These are phyloP conservation scores for Datura wrightii DNA, from an alignment of 257 asterid genomes.

Conservation along the genomic window DNA sequence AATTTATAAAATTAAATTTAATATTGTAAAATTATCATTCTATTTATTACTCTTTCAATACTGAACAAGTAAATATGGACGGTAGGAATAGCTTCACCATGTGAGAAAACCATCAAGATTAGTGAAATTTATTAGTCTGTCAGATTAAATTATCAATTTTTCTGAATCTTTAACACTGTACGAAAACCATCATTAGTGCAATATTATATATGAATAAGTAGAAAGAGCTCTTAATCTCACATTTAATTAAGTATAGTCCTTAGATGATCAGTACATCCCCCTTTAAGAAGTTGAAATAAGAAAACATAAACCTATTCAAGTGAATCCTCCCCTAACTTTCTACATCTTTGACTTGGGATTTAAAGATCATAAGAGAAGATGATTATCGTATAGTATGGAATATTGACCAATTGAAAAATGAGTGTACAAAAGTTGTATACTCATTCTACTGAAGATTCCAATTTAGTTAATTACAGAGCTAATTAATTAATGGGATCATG, in stretches of 20 bases:
- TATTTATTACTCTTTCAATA: no score
- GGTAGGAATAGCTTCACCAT: no score
- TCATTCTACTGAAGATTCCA: no score
- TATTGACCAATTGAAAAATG: background rate
- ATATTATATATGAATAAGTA: background rate
- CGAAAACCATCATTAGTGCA: background rate
- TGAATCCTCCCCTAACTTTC: background rate
- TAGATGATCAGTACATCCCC: background rate
- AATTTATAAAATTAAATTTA: no score
- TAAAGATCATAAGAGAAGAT: background rate
- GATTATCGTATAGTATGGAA: background rate
- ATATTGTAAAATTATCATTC: no score
- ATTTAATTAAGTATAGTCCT: background rate
- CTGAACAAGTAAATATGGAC: no score
- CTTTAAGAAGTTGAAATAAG: background rate
- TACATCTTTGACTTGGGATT: background rate
- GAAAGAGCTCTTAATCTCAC: background rate
- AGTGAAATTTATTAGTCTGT: background rate
- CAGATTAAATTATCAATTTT: background rate
- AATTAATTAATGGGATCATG: background rate
- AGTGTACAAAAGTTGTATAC: background rate
- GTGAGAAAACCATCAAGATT: background rate
- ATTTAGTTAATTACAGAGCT: background rate
- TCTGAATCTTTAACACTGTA: no score
- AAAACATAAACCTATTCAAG: background rate